Base-by-base conservation (phyloP, 108 stramenopile genomes). In the Cyclotella cryptica region DNA sequence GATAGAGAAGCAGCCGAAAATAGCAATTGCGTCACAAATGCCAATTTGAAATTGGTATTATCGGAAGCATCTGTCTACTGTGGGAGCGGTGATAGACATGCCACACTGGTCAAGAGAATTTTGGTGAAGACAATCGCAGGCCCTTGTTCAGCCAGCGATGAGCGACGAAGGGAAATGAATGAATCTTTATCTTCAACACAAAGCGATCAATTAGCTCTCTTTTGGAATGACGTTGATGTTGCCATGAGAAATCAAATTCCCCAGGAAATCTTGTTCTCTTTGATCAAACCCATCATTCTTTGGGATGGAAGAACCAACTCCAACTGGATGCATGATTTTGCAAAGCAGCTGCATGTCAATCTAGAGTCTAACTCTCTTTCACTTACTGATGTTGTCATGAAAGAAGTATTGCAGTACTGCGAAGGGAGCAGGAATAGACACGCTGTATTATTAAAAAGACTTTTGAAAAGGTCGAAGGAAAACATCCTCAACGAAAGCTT, bases 41-140 rank as follows among this genome's bases (percentile, higher is more conserved):
- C 15, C 26, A 46, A 63, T n/a, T 64, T 61, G 3, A 29, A 71
- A 18, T 46, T 63, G 24, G 22, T 71, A 7, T 51, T 80, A 45
- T 60, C 49, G 9, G 79, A 80, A 49, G 79, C 72, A 10, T 55
- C 21, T 3, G 44, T 74, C 13, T 80, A 57, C 40, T 80, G 79
- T 54, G 79, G 79, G 14, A 80, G 66, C 45, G 77, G 77, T 14
- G 79, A 74, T 45, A 60, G 79, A 59, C 72, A 80, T 63, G 72
- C 79, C 42, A 74, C 46, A 10, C 28, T 80, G 60, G 79, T 74
- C 54, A 80, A 80, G 45, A 42, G 79, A 63, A 73, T 80, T 15
- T 26, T 74, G 22, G 28, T 47, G 12, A 80, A 80, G 28, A 35
- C 79, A 18, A 45, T 22, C 45, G 57, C 70, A 21, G 41, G 24